Base-by-base conservation (phyloP, 176 grass and related monocot species). In the Panicum miliaceum region DNA sequence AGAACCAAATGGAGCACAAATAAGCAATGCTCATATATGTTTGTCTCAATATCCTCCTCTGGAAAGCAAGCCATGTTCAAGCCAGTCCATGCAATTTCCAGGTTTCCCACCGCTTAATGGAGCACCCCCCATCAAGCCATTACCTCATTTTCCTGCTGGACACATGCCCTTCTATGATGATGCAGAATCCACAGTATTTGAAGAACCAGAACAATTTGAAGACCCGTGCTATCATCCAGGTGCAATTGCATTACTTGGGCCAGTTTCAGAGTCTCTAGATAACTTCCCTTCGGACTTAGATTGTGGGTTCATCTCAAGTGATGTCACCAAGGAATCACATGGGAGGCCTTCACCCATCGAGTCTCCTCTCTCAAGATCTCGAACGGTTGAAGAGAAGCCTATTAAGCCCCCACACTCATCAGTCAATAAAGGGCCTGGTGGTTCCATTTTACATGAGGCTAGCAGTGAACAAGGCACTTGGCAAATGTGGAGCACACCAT, bases 161-260 rank as follows among this genome's bases (percentile, higher is more conserved):
- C 88, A 71, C 83, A 54, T 73, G 48, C 83, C 81, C 25, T 88
- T 81, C 78, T 80, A 73, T 80, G 78, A 87, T 67, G 86, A 93
- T 63, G 35, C 77, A 19, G 81, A 76, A 76, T 59, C 86, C 76
- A 58, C 86, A 25, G 58, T 89, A 43, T 34, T 68, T 48, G 94
- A 93, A 87, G 91, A 96, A 85, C 35, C 72, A 41, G 94, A 96
- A 42, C 78, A 77, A 18, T 98, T 98, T 90, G 96, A 98, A 77
- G 93, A 95, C 81, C 93, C 95, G 11, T 94, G 87, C 81, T 93
- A 91, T 68, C 90, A 95, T 88, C 92, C 91, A 78, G 90, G 95
- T 82, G 81, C 85, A 36, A 91, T 91, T 14, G 85, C 88, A 14
- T 95, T 93, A 48, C 89, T 98, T 88, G 93, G 91, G 50, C 88